Evolutionary conservation across 768 basidiomycete genomes (phyloP), one percentile per base, ranked within the genome.

Genomic region (Boletus subcaerulescens): DNA sequence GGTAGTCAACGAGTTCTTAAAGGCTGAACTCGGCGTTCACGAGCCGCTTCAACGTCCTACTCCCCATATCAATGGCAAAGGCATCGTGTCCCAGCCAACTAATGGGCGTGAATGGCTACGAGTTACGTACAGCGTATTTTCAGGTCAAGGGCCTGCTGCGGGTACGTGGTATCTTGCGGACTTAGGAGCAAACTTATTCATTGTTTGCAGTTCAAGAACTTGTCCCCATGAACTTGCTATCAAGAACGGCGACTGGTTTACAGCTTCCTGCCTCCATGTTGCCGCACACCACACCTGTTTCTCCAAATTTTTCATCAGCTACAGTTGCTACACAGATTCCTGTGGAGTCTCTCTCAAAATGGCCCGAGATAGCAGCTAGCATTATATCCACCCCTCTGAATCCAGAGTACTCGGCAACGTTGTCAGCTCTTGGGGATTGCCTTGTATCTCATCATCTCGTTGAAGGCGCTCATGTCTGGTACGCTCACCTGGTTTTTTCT

Each of bases 391-490:
- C 84, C 50, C 82, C 84, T n/a, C 69, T 83, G 60, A 79, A 75
- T 50, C 70, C 81, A 0, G 91, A 94, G 52, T 80, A 84, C 45
- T 85, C 87, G 0, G 80, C 85, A 13, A 85, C 91, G 15, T 66
- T 98, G 51, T 89, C 91, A 29, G 81, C 88, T 14, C 79, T 99
- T 2, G 96, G 94, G 38, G 92, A 96, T 65, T 84, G 83, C 59
- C 77, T 99, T n/a, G 67, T 75, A 14, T 75, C 81, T 5, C 84
- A 87, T 60, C 80, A 87, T 33, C 85, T 90, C 73, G 71, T 83
- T 10, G 88, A 94, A 61, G 93, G 94, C 17, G 93, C 93, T 22
- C 95, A 98, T 76, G 83, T 78, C 54, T 99, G 97, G 96, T 98
- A 64, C 58, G 74, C 12, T 20, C 47, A 50, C 26, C 32, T 45